Base-by-base conservation (phyloP, 768 basidiomycete species). In the Cystobasidium onofrii region DNA sequence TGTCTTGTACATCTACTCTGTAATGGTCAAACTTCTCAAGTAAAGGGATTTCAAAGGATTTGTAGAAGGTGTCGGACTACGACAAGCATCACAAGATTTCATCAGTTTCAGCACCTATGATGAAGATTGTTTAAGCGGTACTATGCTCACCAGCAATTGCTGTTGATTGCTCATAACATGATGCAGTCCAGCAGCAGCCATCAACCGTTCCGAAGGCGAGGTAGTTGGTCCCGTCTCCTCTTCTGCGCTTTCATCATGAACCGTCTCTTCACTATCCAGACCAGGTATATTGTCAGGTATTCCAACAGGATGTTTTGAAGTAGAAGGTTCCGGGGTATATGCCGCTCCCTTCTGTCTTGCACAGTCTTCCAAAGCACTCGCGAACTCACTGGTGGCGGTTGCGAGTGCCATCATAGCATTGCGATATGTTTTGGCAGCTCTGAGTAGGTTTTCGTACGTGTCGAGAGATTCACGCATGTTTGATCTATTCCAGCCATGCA, bases 331-430 rank as follows among this genome's bases (percentile, higher is more conserved):
- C 15, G 72, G 50, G 7, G 62, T 27, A 27, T 54, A 55, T 7
- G 65, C 44, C 15, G 74, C 74, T 23, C 74, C 74, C 52, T 75
- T 75, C 70, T 75, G 74, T 25, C 74, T 60, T 20, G 74, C 74
- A 46, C 74, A 75, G 12, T 72, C 74, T 50, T 75, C 74, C 25
- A 75, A 46, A 1, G 74, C 74, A 27, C 46, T 54, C 23, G 66
- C 74, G 39, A 75, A 75, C 1, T 72, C 46, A 39, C 65, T 62
- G 15, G 74, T 72, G 13, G 74, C 74, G 33, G 54, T 72, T 29
- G 74, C 71, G 0, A 75, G 43, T 25, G 74, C 50, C 23, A 75
- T 33, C 66, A 75, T 72, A 7, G 67, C 66, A 36, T 43, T 62
- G 9, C 74, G 66, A 34, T 75, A 75, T 17, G 33, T 36, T 44